Conservation (phyloP, 2,329 filamentous ascomycete genomes). For the Aspergillus sp. region DNA sequence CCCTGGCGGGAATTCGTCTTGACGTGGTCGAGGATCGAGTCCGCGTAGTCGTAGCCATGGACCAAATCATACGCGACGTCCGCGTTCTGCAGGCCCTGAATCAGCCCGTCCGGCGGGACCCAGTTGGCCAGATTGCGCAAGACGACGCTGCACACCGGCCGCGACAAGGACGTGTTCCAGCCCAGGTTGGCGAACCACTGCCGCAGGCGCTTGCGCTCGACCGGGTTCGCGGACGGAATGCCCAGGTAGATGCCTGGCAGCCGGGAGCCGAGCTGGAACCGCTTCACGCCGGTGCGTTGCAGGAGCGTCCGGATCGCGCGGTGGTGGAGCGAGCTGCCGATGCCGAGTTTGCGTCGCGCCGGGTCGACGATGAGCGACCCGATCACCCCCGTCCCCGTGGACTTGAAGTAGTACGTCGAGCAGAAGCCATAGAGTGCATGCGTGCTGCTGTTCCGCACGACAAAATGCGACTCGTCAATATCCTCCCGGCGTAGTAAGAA, state of each 20-base stretch:
- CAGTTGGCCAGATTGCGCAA: constrained; percentile 71
- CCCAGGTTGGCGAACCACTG: constrained; percentile 87
- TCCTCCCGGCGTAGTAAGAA: constrained; percentile 71
- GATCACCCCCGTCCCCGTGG: constrained; percentile 69
- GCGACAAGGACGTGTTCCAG: constrained; percentile 71
- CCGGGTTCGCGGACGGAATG: constrained; percentile 66
- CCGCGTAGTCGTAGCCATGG: constrained; percentile 72
- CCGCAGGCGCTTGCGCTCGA: constrained; percentile 60
- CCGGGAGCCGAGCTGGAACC: constrained; percentile 75
- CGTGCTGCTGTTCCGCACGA: constrained; percentile 90
- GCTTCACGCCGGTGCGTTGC: constrained; percentile 69
- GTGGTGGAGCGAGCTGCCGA: constrained; percentile 85
- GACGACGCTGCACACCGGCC: constrained; percentile 67
- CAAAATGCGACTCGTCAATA: constrained; percentile 80
- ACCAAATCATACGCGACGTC: constrained; percentile 80
- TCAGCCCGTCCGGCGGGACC: constrained; percentile 72
- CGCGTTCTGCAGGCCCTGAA: constrained; percentile 68
- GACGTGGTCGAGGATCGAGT: constrained; percentile 71
- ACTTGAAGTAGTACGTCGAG: constrained; percentile 76
- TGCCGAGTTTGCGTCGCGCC: constrained; percentile 77
- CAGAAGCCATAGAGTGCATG: constrained; percentile 89
- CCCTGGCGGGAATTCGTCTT: constrained; percentile 72
- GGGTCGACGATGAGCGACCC: constrained; percentile 90
- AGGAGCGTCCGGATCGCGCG: constrained; percentile 74
- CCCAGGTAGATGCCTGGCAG: constrained; percentile 85